Percentiles rank a stretch among this genome's conserved stretches.
phyloP scores from a whole-genome alignment of 306 rosid species.

The Corylus americana region DNA sequence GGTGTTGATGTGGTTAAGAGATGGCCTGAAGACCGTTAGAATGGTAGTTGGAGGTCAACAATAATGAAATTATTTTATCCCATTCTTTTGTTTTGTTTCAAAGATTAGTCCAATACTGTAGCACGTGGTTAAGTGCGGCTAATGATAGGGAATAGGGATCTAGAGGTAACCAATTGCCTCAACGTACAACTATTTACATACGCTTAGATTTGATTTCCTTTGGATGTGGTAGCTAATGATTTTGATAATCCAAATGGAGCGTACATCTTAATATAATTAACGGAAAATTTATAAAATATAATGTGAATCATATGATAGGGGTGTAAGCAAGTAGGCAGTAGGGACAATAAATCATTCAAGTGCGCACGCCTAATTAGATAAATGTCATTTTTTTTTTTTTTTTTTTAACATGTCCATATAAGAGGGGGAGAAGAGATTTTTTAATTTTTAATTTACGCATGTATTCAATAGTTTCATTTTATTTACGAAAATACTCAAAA shows the following conservation, averaged over 20 bases:
- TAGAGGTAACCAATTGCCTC: not conserved
- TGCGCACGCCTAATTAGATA: not conserved
- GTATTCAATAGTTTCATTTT: not conserved
- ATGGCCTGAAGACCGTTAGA: not conserved
- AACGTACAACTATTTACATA: not conserved
- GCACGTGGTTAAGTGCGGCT: constrained; percentile 17
- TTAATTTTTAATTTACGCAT: no score
- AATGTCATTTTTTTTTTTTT: not conserved
- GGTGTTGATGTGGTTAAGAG: not conserved
- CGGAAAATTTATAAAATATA: not conserved
- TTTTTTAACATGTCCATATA: no score
- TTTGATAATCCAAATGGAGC: not conserved
- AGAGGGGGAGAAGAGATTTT: no score
- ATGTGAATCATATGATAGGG: not conserved
- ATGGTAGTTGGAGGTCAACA: constrained; percentile 13
- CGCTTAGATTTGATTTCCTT: constrained; percentile 20
- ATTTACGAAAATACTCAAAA: not conserved
- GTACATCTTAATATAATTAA: no score
- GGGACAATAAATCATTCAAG: not conserved
- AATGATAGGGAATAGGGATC: not conserved
- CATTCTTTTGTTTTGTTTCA: not conserved
- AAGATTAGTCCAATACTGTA: not conserved
- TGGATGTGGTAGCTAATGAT: constrained; percentile 7
- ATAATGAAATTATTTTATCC: not conserved
- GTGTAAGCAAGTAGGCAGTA: not conserved